phyloP scores from a whole-genome alignment of 352 stramenopile species.

The Globisporangium mamillatum region DNA sequence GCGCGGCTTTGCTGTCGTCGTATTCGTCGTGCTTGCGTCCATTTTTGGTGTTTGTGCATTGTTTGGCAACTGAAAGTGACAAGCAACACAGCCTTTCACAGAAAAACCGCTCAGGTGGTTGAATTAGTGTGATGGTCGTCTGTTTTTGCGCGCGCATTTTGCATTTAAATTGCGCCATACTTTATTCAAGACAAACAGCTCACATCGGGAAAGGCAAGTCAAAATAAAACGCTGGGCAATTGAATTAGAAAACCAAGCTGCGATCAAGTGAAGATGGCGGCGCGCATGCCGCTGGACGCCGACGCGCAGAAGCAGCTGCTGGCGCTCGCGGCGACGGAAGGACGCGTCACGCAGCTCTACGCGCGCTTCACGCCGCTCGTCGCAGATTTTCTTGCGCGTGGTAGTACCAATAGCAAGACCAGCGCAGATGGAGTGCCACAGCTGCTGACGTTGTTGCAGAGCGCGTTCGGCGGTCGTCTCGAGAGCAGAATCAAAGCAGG shows the following conservation, averaged over 20 bases:
- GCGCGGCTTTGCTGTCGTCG: slow-evolving; percentile 26
- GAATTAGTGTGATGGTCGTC: no score
- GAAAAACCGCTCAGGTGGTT: no score
- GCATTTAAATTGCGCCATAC: neutral
- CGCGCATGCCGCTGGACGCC: slow-evolving; percentile 10
- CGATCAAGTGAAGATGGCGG: neutral
- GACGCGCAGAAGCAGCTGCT: slow-evolving; percentile 28
- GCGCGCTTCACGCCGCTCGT: slow-evolving; percentile 16
- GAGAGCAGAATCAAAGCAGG: slow-evolving; percentile 12
- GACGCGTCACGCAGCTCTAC: slow-evolving; percentile 17
- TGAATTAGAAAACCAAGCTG: neutral
- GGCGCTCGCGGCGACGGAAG: slow-evolving; percentile 19
- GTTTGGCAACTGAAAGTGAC: no score
- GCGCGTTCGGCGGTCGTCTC: slow-evolving; percentile 11
- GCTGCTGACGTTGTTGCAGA: slow-evolving; percentile 7
- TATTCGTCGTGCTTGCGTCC: neutral
- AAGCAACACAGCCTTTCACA: no score
- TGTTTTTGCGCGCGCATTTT: neutral
- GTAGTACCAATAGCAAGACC: neutral
- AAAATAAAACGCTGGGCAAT: neutral
- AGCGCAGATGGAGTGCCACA: neutral
- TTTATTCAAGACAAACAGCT: neutral
- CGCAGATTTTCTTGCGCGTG: neutral
- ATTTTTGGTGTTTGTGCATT: slow-evolving; percentile 1
- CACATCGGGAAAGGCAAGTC: neutral